phyloP scores from a whole-genome alignment of 2,329 filamentous ascomycete genomes.

The Microcera coccophila region DNA sequence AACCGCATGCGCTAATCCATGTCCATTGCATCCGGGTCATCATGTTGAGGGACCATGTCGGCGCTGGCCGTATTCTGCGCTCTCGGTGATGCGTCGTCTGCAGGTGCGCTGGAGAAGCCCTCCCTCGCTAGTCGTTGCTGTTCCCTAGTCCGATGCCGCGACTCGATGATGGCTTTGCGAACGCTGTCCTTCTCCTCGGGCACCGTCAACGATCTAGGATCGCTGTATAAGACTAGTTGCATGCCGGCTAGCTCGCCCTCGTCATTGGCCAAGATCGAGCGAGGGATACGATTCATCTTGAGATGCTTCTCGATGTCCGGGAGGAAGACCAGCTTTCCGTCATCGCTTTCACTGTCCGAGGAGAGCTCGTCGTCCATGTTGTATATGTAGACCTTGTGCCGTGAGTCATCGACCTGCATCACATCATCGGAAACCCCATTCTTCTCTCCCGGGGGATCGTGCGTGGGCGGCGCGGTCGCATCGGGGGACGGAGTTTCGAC shows the following conservation, averaged over 20 bases:
- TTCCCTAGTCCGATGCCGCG: conserved; percentile 64
- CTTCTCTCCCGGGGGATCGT: conserved; percentile 11
- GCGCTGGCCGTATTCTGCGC: conserved; percentile 5
- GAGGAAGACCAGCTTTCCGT: conserved; percentile 69
- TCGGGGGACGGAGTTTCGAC: conserved; percentile 46
- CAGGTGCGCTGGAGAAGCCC: conserved; percentile 9
- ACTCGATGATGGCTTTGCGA: conserved; percentile 77
- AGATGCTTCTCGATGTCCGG: conserved; percentile 83
- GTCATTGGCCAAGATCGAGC: conserved; percentile 57
- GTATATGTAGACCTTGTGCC: conserved; percentile 85
- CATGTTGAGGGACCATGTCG: conserved; percentile 13
- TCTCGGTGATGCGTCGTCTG: conserved; percentile 10
- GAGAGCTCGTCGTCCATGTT: conserved; percentile 85
- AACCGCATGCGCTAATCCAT: conserved; percentile 43
- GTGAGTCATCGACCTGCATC: conserved; percentile 85
- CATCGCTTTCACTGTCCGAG: conserved; percentile 41
- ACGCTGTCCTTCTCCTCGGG: conserved; percentile 73
- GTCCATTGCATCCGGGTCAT: conserved; percentile 65
- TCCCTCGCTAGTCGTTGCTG: conserved; percentile 44
- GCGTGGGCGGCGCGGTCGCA: conserved; percentile 9
- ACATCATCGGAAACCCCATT: conserved; percentile 44
- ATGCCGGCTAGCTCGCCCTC: conserved; percentile 55
- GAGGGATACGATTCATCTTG: conserved; percentile 64
- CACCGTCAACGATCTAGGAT: conserved; percentile 72
- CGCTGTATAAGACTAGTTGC: conserved; percentile 80